Evolutionary conservation across 257 asterid species (phyloP), one percentile per base, ranked within the genome.

Genomic region (Pogostemon cablin): DNA sequence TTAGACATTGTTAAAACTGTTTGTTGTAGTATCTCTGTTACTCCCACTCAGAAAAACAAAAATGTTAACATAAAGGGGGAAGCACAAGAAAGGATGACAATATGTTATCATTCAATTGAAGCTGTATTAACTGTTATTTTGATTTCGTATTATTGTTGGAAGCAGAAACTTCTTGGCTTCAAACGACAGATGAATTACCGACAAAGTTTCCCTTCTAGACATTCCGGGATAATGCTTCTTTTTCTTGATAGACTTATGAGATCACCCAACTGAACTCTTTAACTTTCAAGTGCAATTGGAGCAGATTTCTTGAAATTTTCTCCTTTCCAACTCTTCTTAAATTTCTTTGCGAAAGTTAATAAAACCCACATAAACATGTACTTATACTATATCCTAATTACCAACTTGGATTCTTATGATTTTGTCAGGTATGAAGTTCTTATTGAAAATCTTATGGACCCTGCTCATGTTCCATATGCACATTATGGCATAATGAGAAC

Each of bases 361-460:
- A 2, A 44, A 6, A 6, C 9, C 53, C 15, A 49, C 32, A 32
- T 2, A 58, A 25, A 37, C 32, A 20, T 5, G 1, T 37, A 3
- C 5, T 20, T 55, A 62, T 47, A 1, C 44, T 32, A 25, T 37
- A 25, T 39, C 25, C 64, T 34, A 46, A 20, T 47, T 34, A 58
- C 34, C 7, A 63, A 44, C 3, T 49, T 10, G 17, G 17, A 43
- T 32, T 39, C 50, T 6, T 70, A 68, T 50, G 46, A 60, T 39
- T 3, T 74, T 72, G 78, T 65, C 87, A 90, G 98, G 86, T 93
- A 93, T 60, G 98, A 90, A 75, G 59, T 90, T 74, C 85, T 93
- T 76, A 85, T 72, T 52, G 98, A 93, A 84, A 93, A 93, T 80
- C 90, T 54, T 68, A 93, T 93, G 99, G 99, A 93, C 81, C 99